Evolutionary conservation across 106 monocot species (phyloP).

Genomic region (Dioscorea zingiberensis): DNA sequence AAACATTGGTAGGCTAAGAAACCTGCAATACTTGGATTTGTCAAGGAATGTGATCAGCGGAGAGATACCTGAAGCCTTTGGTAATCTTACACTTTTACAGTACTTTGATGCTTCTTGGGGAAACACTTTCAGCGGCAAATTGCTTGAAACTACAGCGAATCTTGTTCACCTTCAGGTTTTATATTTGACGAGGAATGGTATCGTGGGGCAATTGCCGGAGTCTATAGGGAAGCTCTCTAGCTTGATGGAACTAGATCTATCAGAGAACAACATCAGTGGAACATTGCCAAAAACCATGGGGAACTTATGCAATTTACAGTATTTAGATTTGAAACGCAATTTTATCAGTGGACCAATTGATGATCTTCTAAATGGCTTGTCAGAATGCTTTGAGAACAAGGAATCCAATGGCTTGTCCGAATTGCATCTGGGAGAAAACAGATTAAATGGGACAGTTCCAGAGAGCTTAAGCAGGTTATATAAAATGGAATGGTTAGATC

Average conservation of each 20-base stretch:
- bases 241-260: neutral
- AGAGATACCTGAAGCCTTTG: no score
- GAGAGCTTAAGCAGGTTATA: slow-evolving; percentile 8
- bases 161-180: neutral
- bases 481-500: slow-evolving; percentile 6
- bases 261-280: neutral
- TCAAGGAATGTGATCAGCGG: no score
- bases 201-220: neutral
- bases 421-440: slow-evolving; percentile 7
- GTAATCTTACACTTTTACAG: no score
- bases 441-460: slow-evolving; percentile 8
- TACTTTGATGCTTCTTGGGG: no score
- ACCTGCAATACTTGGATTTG: no score
- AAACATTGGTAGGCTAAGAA: no score
- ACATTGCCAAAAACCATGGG: neutral
- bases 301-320: neutral
- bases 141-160: neutral
- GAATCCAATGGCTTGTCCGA: no score
- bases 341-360: no score
- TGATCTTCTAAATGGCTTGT: no score
- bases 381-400: no score
- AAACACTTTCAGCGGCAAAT: no score
- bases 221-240: neutral
- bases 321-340: neutral
- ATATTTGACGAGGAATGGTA: neutral